Conservation (phyloP, 2,329 filamentous ascomycete genomes). For the Ceratocystis papillata region DNA sequence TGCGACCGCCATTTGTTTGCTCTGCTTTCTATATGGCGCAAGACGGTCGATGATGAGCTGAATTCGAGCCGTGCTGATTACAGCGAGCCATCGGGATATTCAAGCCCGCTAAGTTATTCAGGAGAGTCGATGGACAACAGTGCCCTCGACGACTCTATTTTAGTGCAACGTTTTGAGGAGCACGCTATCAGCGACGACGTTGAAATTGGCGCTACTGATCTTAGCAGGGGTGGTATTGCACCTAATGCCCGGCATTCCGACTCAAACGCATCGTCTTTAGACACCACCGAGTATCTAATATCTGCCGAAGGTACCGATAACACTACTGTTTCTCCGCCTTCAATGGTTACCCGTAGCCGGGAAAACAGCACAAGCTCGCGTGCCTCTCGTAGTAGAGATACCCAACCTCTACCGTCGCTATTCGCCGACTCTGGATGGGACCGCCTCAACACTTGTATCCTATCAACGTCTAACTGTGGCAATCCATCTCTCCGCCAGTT, state of each 20-base stretch:
- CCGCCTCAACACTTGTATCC: conserved; percentile 83
- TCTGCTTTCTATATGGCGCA: conserved; percentile 89
- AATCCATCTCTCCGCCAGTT: conserved; percentile 93
- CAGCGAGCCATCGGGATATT: conserved; percentile 44
- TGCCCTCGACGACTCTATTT: conserved; percentile 3
- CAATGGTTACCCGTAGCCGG: conserved; percentile 7
- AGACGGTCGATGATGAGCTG: conserved; percentile 64
- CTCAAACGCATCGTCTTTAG: conserved; percentile 4
- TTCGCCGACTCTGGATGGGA: conserved; percentile 91
- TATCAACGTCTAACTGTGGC: conserved; percentile 97
- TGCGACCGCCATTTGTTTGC: conserved; percentile 91
- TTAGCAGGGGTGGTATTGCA: not conserved
- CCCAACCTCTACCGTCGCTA: conserved; percentile 56
- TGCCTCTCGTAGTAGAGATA: conserved; percentile 40
- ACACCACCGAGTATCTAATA: not conserved
- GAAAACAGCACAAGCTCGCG: conserved; percentile 31
- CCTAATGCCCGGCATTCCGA: conserved; percentile 1
- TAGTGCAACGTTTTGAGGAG: conserved; percentile 11
- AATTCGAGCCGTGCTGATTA: conserved; percentile 47
- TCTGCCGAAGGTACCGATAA: conserved; percentile 8
- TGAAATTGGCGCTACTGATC: not conserved
- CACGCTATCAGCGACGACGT: not conserved
- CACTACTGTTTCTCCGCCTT: conserved; percentile 4
- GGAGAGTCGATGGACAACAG: conserved; percentile 1
- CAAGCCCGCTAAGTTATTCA: conserved; percentile 9